phyloP scores from a whole-genome alignment of 169 alveolate genomes.

The Cytauxzoon felis region DNA sequence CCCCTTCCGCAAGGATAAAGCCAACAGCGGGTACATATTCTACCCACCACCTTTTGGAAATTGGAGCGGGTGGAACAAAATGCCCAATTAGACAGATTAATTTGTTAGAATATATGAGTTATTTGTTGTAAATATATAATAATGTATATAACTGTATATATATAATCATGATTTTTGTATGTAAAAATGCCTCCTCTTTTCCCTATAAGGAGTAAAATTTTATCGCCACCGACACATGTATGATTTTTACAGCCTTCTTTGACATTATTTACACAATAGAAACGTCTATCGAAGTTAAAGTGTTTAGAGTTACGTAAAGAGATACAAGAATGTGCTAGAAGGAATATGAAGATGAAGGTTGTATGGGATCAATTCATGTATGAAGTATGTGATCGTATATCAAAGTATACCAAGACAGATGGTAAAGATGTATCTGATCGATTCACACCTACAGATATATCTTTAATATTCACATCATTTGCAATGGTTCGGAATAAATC shows the following conservation, averaged over 20 bases:
- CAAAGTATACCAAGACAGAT: neutral
- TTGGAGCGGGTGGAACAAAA: too few relatives aligned
- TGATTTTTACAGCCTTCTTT: neutral
- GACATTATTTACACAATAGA: slow-evolving; percentile 5
- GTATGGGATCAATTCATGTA: slow-evolving; percentile 52
- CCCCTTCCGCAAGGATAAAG: slow-evolving; percentile 97
- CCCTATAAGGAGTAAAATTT: slow-evolving; percentile 25
- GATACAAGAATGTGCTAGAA: slow-evolving; percentile 51
- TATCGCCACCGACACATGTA: slow-evolving; percentile 43
- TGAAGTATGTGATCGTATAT: slow-evolving; percentile 38
- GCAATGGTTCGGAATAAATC: slow-evolving; percentile 16
- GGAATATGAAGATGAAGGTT: slow-evolving; percentile 28
- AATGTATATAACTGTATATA: neutral
- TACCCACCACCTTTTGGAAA: neutral
- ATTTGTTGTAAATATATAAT: neutral
- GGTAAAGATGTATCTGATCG: slow-evolving; percentile 12
- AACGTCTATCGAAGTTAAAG: slow-evolving; percentile 48
- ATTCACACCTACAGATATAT: slow-evolving; percentile 61
- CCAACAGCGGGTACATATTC: too few relatives aligned
- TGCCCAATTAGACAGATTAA: too few relatives aligned
- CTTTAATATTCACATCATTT: slow-evolving; percentile 56
- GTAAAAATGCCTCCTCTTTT: slow-evolving; percentile 23
- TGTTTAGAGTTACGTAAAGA: slow-evolving; percentile 61
- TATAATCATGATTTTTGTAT: neutral
- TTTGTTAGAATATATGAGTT: neutral